Percentiles rank a stretch among this genome's conserved stretches.
Conservation (phyloP, 257 asterid species). For the Solanum habrochaites region DNA sequence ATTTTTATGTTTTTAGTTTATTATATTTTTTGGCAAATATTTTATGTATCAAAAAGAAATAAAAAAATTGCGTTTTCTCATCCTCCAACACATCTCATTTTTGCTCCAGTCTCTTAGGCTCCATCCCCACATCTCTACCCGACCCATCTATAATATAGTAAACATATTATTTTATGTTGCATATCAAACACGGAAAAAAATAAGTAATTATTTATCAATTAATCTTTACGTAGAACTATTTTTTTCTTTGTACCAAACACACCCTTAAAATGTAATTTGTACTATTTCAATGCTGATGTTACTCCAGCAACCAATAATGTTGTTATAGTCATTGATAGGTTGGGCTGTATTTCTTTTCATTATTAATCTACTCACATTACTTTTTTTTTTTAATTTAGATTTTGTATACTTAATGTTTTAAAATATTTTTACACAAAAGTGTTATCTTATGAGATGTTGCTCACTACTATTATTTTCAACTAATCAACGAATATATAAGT, state of each 20-base stretch:
- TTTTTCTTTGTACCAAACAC: neutral
- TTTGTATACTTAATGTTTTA: neutral
- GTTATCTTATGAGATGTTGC: neutral
- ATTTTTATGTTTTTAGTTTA: no score
- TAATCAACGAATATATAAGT: neutral
- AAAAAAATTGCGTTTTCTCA: neutral
- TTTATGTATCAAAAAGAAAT: no score
- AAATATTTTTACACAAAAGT: neutral
- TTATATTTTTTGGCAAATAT: no score
- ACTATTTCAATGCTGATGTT: neutral
- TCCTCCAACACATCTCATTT: neutral
- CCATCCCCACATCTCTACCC: neutral
- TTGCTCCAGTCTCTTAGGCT: neutral
- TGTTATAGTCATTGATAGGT: neutral
- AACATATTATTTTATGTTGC: no score
- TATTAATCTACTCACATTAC: neutral
- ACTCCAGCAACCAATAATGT: neutral
- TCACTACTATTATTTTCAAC: neutral
- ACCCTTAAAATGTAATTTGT: neutral
- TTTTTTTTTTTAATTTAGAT: no score
- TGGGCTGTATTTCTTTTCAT: neutral
- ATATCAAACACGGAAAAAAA: neutral
- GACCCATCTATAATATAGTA: neutral
- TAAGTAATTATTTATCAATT: no score
- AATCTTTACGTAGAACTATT: no score